Percentiles rank a stretch among this genome's conserved stretches.
Conservation (phyloP, 192 early-diverging fungal genomes). For the Backusella macrospora region DNA sequence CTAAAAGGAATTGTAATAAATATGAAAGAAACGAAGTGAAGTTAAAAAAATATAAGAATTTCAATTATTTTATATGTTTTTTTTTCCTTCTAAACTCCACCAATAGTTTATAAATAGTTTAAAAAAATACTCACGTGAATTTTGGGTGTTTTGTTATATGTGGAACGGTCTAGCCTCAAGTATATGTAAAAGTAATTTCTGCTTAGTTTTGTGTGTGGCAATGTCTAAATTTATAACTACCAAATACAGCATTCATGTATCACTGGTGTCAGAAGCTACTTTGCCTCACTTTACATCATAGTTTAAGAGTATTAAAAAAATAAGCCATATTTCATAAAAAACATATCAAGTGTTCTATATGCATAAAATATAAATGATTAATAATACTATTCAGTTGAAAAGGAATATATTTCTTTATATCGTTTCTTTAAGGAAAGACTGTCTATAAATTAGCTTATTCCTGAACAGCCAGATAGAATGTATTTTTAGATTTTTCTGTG, state of each 20-base stretch:
- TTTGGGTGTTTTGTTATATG: neutral
- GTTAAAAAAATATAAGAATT: neutral
- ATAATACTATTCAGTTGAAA: no score
- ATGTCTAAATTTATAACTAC: constrained; percentile 12
- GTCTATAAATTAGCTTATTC: neutral
- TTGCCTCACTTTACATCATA: constrained; percentile 12
- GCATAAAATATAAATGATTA: no score
- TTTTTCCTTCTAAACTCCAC: neutral
- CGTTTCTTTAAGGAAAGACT: neutral
- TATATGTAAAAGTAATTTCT: neutral
- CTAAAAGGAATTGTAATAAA: constrained; percentile 5
- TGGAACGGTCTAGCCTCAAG: neutral
- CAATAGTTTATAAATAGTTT: neutral
- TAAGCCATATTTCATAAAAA: no score
- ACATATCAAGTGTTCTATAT: neutral
- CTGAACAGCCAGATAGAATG: neutral
- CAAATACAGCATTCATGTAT: constrained; percentile 6
- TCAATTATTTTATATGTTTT: neutral
- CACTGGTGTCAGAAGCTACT: neutral
- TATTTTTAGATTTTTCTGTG: constrained; percentile 12
- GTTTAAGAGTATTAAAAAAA: no score
- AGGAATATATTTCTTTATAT: no score
- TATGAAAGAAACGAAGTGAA: neutral
- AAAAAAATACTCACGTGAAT: neutral
- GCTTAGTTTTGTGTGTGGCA: neutral